phyloP scores from a whole-genome alignment of 176 grass and related monocot species.

The Eleusine indica region DNA sequence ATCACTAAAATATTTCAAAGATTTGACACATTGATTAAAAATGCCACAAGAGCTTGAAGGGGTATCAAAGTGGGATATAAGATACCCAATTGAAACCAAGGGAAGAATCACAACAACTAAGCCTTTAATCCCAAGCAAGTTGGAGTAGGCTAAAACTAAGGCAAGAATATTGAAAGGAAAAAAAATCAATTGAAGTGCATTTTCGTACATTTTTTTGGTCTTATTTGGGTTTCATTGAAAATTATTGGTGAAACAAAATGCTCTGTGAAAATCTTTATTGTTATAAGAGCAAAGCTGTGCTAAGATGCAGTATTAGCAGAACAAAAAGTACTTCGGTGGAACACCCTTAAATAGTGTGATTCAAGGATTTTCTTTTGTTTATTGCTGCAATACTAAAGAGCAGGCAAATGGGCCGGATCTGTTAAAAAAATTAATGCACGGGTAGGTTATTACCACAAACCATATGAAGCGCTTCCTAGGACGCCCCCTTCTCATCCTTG shows the following conservation, averaged over 20 bases:
- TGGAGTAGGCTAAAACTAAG: neutral
- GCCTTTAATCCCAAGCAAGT: too few relatives aligned
- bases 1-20: neutral
- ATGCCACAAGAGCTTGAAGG: neutral
- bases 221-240: slow-evolving; percentile 18
- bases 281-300: slow-evolving; percentile 21
- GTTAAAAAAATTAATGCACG: slow-evolving; percentile 19
- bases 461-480: slow-evolving; percentile 75
- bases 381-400: slow-evolving; percentile 14
- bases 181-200: slow-evolving; percentile 2
- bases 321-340: neutral
- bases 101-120: neutral
- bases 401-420: neutral
- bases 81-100: neutral
- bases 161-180: neutral
- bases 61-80: slow-evolving; percentile 12
- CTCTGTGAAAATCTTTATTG: slow-evolving; percentile 8
- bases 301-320: slow-evolving; percentile 2
- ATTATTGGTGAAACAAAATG: slow-evolving; percentile 14
- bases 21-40: neutral
- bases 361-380: neutral
- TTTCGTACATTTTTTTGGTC: neutral
- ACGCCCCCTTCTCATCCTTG: slow-evolving; percentile 81
- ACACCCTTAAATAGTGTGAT: neutral
- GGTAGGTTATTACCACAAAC: slow-evolving; percentile 72